Evolutionary conservation across 306 rosid species (phyloP).

Genomic region (Sophora flavescens): DNA sequence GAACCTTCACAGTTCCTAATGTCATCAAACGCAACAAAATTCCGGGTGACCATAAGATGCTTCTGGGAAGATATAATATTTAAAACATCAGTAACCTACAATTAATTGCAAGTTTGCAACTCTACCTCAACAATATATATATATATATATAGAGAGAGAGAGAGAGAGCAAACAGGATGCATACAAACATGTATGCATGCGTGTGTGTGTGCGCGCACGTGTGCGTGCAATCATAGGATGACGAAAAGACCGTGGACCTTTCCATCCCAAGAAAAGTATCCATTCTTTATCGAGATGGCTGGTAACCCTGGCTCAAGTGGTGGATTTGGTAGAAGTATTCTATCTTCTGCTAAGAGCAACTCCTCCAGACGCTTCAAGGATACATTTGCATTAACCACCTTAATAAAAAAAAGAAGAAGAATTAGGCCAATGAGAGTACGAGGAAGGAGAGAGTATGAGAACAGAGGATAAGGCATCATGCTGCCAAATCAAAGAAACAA

Average conservation of each 20-base stretch:
- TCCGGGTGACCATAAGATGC: conserved; percentile 5
- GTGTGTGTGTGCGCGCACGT: no score
- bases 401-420: conserved; percentile 43
- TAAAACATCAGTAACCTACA: conserved; percentile 1
- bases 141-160: no score
- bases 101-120: conserved; percentile 36
- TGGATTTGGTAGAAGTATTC: conserved; percentile 86
- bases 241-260: conserved; percentile 63
- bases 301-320: conserved; percentile 81
- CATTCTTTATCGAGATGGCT: conserved; percentile 85
- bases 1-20: conserved; percentile 20
- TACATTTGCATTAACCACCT: conserved; percentile 96
- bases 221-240: not conserved
- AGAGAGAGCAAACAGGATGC: no score
- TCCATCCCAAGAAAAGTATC: conserved; percentile 89
- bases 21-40: conserved; percentile 23
- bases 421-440: conserved; percentile 26
- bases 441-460: conserved; percentile 7
- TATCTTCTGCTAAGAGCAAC: conserved; percentile 84
- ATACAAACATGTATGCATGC: not conserved
- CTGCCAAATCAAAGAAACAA: conserved; percentile 17
- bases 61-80: conserved; percentile 16
- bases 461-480: conserved; percentile 11
- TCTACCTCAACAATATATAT: not conserved
- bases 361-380: conserved; percentile 91